Conservation (phyloP, 2,329 filamentous ascomycete species). For the Colletotrichum echinochloae region DNA sequence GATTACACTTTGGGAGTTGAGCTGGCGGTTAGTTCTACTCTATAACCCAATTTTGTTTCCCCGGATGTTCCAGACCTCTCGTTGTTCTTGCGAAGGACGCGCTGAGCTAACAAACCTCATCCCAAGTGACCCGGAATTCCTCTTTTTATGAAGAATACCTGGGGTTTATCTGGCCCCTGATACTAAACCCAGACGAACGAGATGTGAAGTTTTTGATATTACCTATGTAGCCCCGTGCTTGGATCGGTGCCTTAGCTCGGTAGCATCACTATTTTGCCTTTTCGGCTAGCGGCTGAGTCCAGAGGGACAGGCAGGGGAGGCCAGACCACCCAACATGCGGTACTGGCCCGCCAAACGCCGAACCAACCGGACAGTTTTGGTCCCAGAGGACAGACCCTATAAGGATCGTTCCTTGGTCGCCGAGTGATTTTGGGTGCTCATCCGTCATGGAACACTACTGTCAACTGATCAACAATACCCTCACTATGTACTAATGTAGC, state of each 20-base stretch:
- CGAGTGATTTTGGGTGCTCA: conserved; percentile 17
- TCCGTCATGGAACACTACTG: conserved; percentile 4
- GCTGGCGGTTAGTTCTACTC: conserved; percentile 15
- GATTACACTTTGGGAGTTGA: neutral
- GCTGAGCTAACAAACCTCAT: neutral
- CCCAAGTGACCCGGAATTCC: neutral
- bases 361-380: conserved; percentile 7
- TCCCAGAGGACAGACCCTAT: neutral
- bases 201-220: neutral
- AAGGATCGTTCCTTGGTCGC: conserved; percentile 5
- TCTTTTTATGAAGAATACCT: neutral
- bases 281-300: conserved; percentile 3
- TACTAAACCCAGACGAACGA: neutral
- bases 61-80: neutral
- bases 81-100: neutral
- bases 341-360: conserved; percentile 4
- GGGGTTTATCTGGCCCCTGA: neutral
- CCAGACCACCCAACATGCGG: neutral
- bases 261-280: neutral
- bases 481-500: too few species aligned
- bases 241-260: neutral
- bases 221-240: neutral
- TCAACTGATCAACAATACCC: neutral
- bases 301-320: neutral
- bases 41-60: conserved; percentile 25